phyloP scores from a whole-genome alignment of 345 rosid species.

The Citrus trifoliata region DNA sequence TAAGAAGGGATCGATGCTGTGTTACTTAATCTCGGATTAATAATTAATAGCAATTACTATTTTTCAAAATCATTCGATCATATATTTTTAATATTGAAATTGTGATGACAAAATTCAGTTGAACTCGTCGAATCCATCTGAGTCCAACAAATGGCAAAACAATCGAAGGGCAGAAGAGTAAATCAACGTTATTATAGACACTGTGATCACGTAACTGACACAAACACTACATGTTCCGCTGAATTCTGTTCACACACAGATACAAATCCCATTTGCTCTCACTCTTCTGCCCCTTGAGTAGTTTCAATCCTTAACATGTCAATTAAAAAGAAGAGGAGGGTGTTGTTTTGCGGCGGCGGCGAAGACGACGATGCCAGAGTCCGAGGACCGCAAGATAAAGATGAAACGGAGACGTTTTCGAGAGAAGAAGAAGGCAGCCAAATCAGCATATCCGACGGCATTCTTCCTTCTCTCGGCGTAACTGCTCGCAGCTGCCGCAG shows the following conservation, averaged over 20 bases:
- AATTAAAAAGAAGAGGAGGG: conserved; percentile 1
- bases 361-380: neutral
- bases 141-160: neutral
- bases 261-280: neutral
- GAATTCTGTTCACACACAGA: no score
- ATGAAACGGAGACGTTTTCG: conserved; percentile 22
- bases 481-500: conserved; percentile 35
- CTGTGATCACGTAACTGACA: neutral
- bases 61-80: neutral
- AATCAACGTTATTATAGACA: neutral
- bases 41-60: no score
- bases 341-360: neutral
- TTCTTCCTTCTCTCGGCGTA: conserved; percentile 79
- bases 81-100: no score
- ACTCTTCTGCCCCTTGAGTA: neutral
- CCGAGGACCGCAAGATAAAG: neutral
- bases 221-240: neutral
- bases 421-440: conserved; percentile 44
- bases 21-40: no score
- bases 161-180: neutral
- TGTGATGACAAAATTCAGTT: no score
- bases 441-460: conserved; percentile 52
- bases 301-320: neutral
- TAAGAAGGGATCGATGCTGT: no score
- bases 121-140: neutral